Evolutionary conservation across 192 early-diverging fungal species (phyloP).

Genomic region (Kappamyces sp.): DNA sequence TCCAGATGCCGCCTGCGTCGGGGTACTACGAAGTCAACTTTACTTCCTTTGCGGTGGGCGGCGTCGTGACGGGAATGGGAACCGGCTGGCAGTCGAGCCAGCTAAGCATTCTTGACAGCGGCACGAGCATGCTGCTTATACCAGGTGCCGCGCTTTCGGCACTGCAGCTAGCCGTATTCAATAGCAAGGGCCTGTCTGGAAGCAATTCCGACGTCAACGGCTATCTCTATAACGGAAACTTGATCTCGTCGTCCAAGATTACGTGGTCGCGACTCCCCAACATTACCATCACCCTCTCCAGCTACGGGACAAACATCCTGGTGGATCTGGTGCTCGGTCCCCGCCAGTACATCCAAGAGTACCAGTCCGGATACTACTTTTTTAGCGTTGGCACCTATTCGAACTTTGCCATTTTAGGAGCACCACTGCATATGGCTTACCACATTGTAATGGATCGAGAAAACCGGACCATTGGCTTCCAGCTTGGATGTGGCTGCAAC

Average conservation of each 20-base stretch:
- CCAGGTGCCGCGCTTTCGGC: background rate
- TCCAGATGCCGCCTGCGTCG: background rate
- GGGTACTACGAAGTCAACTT: conserved; percentile 5
- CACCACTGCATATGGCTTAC: conserved; percentile 11
- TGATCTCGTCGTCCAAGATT: background rate
- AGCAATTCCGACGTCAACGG: background rate
- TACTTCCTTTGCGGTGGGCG: background rate
- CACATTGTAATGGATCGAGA: conserved; percentile 3
- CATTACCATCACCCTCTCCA: background rate
- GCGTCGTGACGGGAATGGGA: background rate
- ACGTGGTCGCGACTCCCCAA: background rate
- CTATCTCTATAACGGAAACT: background rate
- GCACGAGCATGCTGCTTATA: conserved; percentile 3
- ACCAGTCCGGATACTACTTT: conserved; percentile 3
- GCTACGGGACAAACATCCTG: too few relatives aligned
- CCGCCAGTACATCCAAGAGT: conserved; percentile 11
- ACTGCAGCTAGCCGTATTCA: background rate
- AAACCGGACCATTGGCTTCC: background rate
- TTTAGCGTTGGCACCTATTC: background rate
- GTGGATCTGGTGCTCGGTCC: conserved; percentile 1
- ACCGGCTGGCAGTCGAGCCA: background rate
- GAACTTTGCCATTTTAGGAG: conserved; percentile 1
- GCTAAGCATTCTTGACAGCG: conserved; percentile 7
- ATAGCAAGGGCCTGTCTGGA: background rate
- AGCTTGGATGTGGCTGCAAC: conserved; percentile 5